Conservation (phyloP, 345 rosid species). For the Cardamine chenopodiifolia region DNA sequence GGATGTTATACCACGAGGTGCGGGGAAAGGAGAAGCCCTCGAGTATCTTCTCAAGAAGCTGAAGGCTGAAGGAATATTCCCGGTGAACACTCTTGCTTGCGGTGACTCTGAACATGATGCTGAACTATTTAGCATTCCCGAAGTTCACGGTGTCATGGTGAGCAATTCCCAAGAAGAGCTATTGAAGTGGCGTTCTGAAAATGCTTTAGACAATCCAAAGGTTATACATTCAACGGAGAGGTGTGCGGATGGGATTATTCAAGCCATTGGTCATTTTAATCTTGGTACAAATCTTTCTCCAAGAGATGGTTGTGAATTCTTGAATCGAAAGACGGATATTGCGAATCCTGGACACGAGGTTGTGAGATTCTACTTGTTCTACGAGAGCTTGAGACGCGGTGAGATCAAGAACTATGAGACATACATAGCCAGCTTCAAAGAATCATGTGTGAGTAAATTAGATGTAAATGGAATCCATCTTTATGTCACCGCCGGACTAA, state of each 20-base stretch:
- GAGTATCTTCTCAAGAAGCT: constrained; percentile 83
- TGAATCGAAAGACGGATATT: constrained; percentile 32
- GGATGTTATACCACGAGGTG: constrained; percentile 87
- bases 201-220: constrained; percentile 75
- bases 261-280: constrained; percentile 86
- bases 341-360: constrained; percentile 53
- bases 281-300: constrained; percentile 86
- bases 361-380: constrained; percentile 70
- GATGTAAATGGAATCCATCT: not conserved
- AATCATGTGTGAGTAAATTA: constrained; percentile 62
- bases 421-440: constrained; percentile 60
- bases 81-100: constrained; percentile 84
- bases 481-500: constrained; percentile 2
- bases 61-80: constrained; percentile 60
- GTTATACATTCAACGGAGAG: constrained; percentile 80
- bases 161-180: constrained; percentile 96
- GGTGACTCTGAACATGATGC: constrained; percentile 99
- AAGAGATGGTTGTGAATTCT: constrained; percentile 61
- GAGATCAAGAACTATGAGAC: constrained; percentile 73
- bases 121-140: constrained; percentile 86
- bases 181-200: constrained; percentile 85
- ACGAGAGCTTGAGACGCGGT: constrained; percentile 88
- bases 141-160: constrained; percentile 93
- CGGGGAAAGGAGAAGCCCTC: constrained; percentile 97
- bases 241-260: constrained; percentile 92